Base-by-base conservation (phyloP, 495 filamentous ascomycete species). In the Hypoxylon trugodes region DNA sequence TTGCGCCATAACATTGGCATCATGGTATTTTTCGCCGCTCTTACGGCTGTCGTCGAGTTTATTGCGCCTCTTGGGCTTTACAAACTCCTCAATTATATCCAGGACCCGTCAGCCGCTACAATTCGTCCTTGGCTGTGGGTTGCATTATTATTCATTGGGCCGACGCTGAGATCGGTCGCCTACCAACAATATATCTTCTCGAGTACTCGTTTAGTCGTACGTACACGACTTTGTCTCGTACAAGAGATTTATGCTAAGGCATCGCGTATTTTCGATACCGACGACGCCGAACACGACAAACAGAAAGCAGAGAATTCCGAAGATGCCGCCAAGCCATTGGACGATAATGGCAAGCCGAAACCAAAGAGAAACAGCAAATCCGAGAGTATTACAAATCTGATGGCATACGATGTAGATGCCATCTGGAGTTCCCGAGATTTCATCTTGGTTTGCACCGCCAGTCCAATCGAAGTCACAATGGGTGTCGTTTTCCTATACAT, bases 381-480 rank as follows among this genome's bases (percentile, higher is more conserved):
- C 21, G 69, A 66, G 0, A 45, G 46, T 35, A 53, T 76, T 19
- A 70, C 67, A 25, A 76, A 65, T 15, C 48, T 76, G 8, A 69
- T 76, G 66, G 73, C 73, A 7, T 72, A 70, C 33, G 73, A 76
- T 61, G 70, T 71, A 18, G 69, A 76, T n/a, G 49, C 71, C 6
- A 71, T 76, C 25, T 69, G 69, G 15, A 72, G 70, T 38, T 68
- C 64, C 7, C 55, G 68, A 5, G 71, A 74, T 30, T 68, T 74
- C 22, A 64, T 74, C 40, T 68, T 66, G 18, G 61, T 68, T 13
- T 46, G 62, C 5, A 65, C 65, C 6, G 58, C 63, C 16, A 56
- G 55, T 10, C 66, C 72, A 3, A 61, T 73, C 7, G 59, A 63
- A 7, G 68, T 61, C 9, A 54, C 57, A 1, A 52, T 74, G 43